These are phyloP conservation scores for Glaciozyma martinii DNA, from an alignment of 768 basidiomycete species.

Conservation along the genomic window DNA sequence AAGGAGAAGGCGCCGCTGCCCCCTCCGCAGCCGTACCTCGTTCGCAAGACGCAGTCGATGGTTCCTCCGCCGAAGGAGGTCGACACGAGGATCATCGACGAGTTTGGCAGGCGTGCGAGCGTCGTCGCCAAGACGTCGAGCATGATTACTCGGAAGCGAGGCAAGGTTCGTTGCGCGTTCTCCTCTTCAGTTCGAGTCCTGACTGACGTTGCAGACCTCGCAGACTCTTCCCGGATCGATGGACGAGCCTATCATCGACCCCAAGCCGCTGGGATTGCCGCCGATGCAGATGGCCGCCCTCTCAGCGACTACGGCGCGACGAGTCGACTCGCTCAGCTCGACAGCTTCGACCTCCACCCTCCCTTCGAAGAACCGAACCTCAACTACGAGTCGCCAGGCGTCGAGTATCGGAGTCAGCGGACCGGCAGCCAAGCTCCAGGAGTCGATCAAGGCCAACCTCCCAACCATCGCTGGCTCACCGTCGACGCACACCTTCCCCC, in stretches of 20 bases:
- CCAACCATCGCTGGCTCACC: conserved; percentile 92
- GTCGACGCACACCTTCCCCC: conserved; percentile 41
- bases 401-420: conserved; percentile 10
- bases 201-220: background rate
- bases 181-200: background rate
- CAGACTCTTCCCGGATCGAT: conserved; percentile 16
- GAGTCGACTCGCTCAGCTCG: conserved; percentile 63
- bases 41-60: conserved; percentile 9
- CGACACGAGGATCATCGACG: conserved; percentile 7
- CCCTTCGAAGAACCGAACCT: background rate
- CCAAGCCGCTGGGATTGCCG: conserved; percentile 55
- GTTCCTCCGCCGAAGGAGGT: conserved; percentile 10
- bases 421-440: conserved; percentile 20
- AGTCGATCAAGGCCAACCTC: conserved; percentile 44
- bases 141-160: conserved; percentile 77
- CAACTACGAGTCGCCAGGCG: too few species aligned
- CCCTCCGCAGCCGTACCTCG: conserved; percentile 9
- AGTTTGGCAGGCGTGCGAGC: conserved; percentile 40
- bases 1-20: conserved; percentile 20
- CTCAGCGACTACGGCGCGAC: conserved; percentile 68
- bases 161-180: conserved; percentile 56
- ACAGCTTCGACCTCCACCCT: conserved; percentile 46
- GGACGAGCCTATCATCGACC: conserved; percentile 61
- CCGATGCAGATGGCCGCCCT: conserved; percentile 85
- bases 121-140: conserved; percentile 53